Conservation (phyloP, 2,329 filamentous ascomycete species). For the Alternaria longipes region DNA sequence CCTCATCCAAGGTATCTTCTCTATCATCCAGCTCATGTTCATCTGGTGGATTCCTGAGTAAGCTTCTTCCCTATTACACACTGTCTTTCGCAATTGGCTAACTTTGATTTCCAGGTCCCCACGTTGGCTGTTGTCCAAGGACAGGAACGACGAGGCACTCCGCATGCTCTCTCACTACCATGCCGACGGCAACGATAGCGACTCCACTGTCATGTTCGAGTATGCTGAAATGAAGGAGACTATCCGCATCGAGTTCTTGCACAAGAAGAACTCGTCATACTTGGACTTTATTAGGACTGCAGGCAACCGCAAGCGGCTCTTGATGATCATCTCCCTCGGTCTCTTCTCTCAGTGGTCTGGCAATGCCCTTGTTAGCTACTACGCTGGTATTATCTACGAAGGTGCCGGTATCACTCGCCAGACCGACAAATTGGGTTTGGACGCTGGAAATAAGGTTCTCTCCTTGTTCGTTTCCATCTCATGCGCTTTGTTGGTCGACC, state of each 20-base stretch:
- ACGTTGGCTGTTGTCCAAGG: conserved; percentile 71
- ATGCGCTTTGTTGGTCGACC: conserved; percentile 65
- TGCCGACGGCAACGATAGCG: conserved; percentile 66
- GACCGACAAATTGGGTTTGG: conserved; percentile 52
- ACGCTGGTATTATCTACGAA: conserved; percentile 69
- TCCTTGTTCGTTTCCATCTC: conserved; percentile 66
- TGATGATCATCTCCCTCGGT: conserved; percentile 69
- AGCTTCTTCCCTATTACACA: not conserved
- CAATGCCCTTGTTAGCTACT: conserved; percentile 74
- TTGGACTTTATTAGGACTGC: conserved; percentile 68
- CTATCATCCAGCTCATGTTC: conserved; percentile 67
- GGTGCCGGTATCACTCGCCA: conserved; percentile 66
- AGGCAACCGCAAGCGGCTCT: conserved; percentile 71
- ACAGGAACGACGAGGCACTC: conserved; percentile 69
- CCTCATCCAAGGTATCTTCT: conserved; percentile 60
- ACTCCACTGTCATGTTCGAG: conserved; percentile 71
- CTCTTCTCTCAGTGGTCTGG: conserved; percentile 74
- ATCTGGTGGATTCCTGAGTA: conserved; percentile 70
- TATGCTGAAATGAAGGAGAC: conserved; percentile 73
- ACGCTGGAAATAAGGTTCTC: conserved; percentile 67
- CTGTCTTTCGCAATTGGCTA: not conserved
- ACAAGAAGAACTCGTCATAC: conserved; percentile 62
- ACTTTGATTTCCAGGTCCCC: conserved; percentile 16
- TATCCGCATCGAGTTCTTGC: conserved; percentile 65
- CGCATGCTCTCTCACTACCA: conserved; percentile 70